These are phyloP conservation scores for Phyllosticta paracitricarpa DNA, from an alignment of 2,329 filamentous ascomycete genomes.

Conservation along the genomic window DNA sequence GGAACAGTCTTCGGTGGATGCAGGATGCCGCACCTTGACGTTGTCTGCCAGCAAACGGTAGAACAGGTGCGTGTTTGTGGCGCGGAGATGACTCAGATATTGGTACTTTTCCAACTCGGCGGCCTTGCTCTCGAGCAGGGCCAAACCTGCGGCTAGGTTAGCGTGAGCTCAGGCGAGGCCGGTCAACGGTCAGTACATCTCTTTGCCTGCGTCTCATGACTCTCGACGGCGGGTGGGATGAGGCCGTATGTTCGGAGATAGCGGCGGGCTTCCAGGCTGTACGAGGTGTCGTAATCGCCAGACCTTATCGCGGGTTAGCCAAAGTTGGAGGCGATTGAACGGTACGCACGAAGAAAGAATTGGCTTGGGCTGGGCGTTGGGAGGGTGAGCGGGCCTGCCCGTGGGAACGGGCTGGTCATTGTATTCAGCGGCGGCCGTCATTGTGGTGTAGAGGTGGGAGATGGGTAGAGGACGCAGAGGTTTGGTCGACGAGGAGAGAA, in stretches of 20 bases:
- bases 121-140: constrained; percentile 59
- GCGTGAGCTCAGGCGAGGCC: neutral
- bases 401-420: neutral
- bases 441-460: neutral
- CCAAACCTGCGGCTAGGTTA: constrained; percentile 46
- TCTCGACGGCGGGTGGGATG: constrained; percentile 41
- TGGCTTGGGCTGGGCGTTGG: neutral
- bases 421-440: neutral
- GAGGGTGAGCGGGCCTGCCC: neutral
- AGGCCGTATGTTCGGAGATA: constrained; percentile 44
- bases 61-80: constrained; percentile 70
- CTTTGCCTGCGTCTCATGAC: constrained; percentile 39
- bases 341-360: neutral
- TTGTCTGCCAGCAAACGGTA: constrained; percentile 71
- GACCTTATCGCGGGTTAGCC: constrained; percentile 18
- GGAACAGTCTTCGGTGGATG: neutral
- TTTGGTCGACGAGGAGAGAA: constrained; percentile 2
- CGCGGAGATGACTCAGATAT: constrained; percentile 67
- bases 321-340: neutral
- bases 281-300: constrained; percentile 41
- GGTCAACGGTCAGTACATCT: constrained; percentile 33
- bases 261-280: constrained; percentile 39
- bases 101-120: constrained; percentile 74
- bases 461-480: neutral
- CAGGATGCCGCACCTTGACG: constrained; percentile 38